Conservation (phyloP, 495 filamentous ascomycete genomes). For the Neurospora sp. region DNA sequence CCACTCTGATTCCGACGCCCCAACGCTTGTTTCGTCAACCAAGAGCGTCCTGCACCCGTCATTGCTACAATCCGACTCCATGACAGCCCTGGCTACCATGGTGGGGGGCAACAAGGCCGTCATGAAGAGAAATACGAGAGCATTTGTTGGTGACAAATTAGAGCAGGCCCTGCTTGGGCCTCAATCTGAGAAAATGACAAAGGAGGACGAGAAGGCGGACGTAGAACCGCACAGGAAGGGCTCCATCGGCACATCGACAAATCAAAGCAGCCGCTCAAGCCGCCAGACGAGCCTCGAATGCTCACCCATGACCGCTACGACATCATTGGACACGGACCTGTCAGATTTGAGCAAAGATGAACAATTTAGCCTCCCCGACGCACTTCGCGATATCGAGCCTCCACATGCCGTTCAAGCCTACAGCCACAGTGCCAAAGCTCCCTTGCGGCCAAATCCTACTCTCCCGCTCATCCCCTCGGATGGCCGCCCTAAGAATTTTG, state of each 20-base stretch:
- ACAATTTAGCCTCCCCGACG: not conserved
- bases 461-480: conserved; percentile 1
- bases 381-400: not conserved
- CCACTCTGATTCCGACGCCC: not conserved
- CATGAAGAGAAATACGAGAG: conserved; percentile 16
- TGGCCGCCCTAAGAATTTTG: conserved; percentile 54
- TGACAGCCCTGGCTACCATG: conserved; percentile 5
- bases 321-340: not conserved
- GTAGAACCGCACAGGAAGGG: conserved; percentile 2
- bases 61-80: not conserved
- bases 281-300: conserved; percentile 9
- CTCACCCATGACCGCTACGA: conserved; percentile 4
- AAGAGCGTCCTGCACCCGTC: not conserved
- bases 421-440: not conserved
- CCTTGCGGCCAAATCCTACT: not conserved
- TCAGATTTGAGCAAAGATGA: not conserved
- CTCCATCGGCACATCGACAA: conserved; percentile 6
- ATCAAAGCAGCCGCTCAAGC: conserved; percentile 9
- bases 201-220: conserved; percentile 2
- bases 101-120: conserved; percentile 8
- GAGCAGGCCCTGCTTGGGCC: conserved; percentile 3
- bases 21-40: not conserved
- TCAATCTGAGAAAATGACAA: not conserved
- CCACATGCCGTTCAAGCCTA: not conserved
- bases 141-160: conserved; percentile 13